These are phyloP conservation scores for Saturnispora kantuleensis DNA, from an alignment of 805 yeast genomes.

Conservation along the genomic window DNA sequence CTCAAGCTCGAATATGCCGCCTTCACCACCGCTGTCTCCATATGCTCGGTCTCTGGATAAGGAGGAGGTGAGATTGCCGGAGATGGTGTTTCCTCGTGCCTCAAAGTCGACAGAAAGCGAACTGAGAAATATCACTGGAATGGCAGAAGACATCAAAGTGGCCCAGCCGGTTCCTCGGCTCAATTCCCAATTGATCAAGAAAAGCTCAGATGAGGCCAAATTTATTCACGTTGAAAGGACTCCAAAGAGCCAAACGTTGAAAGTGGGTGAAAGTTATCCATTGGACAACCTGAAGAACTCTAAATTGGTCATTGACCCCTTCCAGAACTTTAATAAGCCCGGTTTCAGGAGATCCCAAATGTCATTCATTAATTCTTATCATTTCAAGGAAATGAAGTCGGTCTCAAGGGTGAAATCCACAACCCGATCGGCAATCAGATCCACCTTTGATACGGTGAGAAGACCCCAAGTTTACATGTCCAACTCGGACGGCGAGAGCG, in stretches of 20 bases:
- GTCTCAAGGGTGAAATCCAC: constrained; percentile 7
- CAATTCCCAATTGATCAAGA: not conserved
- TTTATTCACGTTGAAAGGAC: not conserved
- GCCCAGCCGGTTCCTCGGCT: too few species aligned
- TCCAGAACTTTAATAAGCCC: constrained; percentile 33
- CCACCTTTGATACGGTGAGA: constrained; percentile 5
- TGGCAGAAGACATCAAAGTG: too few species aligned
- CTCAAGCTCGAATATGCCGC: constrained; percentile 12
- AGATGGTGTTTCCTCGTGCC: constrained; percentile 21
- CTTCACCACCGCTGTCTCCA: constrained; percentile 32
- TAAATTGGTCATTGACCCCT: constrained; percentile 43
- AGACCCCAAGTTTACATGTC: constrained; percentile 16
- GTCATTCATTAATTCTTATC: constrained; percentile 45
- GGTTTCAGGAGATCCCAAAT: constrained; percentile 41
- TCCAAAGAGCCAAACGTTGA: not conserved
- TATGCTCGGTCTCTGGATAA: constrained; percentile 22
- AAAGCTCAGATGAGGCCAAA: too few species aligned
- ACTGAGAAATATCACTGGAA: constrained; percentile 6
- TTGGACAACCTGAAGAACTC: constrained; percentile 35
- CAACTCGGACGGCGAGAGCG: constrained; percentile 26
- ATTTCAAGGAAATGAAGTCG: constrained; percentile 17
- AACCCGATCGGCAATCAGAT: constrained; percentile 5
- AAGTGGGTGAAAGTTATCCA: constrained; percentile 28
- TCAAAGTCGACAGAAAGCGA: constrained; percentile 13
- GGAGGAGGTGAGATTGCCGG: constrained; percentile 22